These are phyloP conservation scores for Apiospora malaysiana DNA, from an alignment of 2,329 filamentous ascomycete genomes.

Conservation along the genomic window DNA sequence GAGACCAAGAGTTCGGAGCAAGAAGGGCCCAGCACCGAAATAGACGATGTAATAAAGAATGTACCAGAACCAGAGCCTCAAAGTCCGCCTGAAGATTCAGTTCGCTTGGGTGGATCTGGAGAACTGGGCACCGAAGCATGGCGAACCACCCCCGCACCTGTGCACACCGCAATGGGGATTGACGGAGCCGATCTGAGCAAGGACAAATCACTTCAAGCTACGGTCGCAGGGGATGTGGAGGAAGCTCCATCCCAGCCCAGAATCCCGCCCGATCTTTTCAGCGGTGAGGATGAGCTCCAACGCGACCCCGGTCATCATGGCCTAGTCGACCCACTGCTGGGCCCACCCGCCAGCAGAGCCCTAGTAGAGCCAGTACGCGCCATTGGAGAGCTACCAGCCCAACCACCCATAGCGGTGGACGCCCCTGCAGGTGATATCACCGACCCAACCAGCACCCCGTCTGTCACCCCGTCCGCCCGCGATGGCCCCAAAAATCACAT, in stretches of 20 bases:
- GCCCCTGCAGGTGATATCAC: conserved; percentile 20
- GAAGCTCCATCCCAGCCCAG: conserved; percentile 31
- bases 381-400: conserved; percentile 29
- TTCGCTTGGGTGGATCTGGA: conserved; percentile 1
- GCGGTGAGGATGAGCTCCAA: conserved; percentile 34
- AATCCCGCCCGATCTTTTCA: conserved; percentile 29
- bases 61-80: conserved; percentile 7
- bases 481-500: conserved; percentile 25
- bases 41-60: not conserved
- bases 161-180: not conserved
- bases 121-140: conserved; percentile 6
- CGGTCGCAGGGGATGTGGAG: conserved; percentile 28
- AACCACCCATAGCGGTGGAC: conserved; percentile 28
- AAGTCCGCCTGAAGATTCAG: not conserved
- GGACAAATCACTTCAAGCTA: conserved; percentile 26
- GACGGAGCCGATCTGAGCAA: conserved; percentile 26
- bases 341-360: conserved; percentile 27
- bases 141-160: conserved; percentile 3
- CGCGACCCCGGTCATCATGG: conserved; percentile 30
- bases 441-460: conserved; percentile 28
- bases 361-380: conserved; percentile 23
- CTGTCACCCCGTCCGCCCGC: conserved; percentile 29
- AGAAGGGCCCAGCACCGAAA: not conserved
- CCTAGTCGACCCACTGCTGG: conserved; percentile 27
- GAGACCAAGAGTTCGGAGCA: conserved; percentile 5